Conservation (phyloP, 2,329 filamentous ascomycete genomes). For the Colletotrichum tropicicola region DNA sequence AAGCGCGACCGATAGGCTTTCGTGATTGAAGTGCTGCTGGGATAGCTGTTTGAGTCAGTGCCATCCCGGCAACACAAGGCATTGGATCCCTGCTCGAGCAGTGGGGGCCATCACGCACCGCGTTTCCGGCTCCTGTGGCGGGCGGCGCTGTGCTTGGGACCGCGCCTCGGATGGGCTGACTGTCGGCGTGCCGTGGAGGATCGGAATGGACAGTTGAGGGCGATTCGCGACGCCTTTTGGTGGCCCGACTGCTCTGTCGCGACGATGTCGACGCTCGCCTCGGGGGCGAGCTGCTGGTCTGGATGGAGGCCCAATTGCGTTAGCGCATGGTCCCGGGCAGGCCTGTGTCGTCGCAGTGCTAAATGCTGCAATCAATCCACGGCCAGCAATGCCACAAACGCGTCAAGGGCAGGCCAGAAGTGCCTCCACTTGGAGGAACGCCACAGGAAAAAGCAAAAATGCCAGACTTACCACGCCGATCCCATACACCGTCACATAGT, state of each 20-base stretch:
- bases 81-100: neutral
- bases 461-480: slow-evolving; percentile 47
- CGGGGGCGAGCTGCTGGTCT: slow-evolving; percentile 31
- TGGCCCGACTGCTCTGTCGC: neutral
- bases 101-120: slow-evolving; percentile 17
- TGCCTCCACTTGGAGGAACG: slow-evolving; percentile 13
- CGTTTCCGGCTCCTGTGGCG: neutral
- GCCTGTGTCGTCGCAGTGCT: slow-evolving; percentile 25
- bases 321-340: slow-evolving; percentile 18
- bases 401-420: slow-evolving; percentile 5
- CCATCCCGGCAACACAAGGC: slow-evolving; percentile 12
- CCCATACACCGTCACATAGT: slow-evolving; percentile 48
- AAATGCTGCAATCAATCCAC: slow-evolving; percentile 10
- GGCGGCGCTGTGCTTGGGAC: slow-evolving; percentile 11
- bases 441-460: slow-evolving; percentile 25
- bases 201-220: neutral
- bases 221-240: neutral
- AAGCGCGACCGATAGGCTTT: slow-evolving; percentile 6
- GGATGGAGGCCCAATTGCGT: slow-evolving; percentile 4
- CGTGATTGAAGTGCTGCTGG: slow-evolving; percentile 17
- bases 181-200: neutral
- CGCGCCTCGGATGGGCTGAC: neutral
- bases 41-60: slow-evolving; percentile 27
- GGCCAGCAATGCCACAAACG: slow-evolving; percentile 20
- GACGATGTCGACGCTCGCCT: slow-evolving; percentile 1